Base-by-base conservation (phyloP, 1,284 basidiomycete species). In the Hemileia vastatrix region DNA sequence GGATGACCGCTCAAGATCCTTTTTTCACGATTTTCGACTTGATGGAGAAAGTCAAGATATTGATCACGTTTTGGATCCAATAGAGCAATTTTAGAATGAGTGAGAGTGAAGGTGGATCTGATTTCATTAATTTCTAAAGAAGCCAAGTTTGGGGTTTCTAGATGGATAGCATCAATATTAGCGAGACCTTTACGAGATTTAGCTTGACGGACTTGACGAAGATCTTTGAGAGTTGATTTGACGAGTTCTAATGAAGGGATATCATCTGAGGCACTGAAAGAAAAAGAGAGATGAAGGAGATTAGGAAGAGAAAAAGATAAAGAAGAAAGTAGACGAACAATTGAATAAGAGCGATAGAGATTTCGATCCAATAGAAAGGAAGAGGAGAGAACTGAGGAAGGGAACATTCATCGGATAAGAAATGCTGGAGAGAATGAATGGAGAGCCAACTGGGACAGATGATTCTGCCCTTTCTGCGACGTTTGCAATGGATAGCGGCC, bases 101-200 rank as follows among this genome's bases (percentile, higher is more conserved):
- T 27, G 33, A 55, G 43, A 4, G 54, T 55, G 3, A 55, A 24
- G 2, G 40, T 55, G 1, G 54, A 45, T 18, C 54, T 36, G 40
- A 55, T 44, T 27, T 55, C 54, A 43, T 55, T 55, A n/a, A 55
- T 44, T 45, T 55, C 54, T 11, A 55, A 55, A 23, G 43, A 9
- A 8, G 54, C 43, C 8, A 55, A 24, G 54, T 55, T 55, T 3
- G 54, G 54, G 40, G 45, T 55, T 24, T 55, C 40, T 32, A 55
- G 40, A 55, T 55, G 54, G 18, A 44, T 55, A 6, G 45, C 8
- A 24, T 44, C 23, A n/a, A 44, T 55, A 18, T 55, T 55, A 43
- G 45, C 43, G 40, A 55, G 45, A 55, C 54, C 45, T 5, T 36
- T 40, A n/a, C 54, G 32, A n/a, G 45, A 15, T 23, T 55, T 55